These are phyloP conservation scores for Vinca major DNA, from an alignment of 305 asterid species.

Conservation along the genomic window DNA sequence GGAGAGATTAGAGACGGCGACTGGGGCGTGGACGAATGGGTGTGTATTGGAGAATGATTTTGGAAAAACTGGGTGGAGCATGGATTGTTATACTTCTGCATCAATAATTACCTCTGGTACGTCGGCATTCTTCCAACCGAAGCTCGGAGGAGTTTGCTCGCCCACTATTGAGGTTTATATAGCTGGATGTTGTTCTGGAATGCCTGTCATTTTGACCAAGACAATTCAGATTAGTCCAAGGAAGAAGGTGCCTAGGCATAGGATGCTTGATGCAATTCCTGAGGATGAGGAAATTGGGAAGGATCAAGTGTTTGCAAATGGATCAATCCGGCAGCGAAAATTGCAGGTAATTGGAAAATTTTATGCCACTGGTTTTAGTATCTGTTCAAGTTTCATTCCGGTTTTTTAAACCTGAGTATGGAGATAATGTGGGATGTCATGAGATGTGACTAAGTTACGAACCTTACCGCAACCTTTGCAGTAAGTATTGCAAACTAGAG, in stretches of 20 bases:
- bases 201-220: constrained; percentile 67
- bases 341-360: constrained; percentile 29
- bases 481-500: no score
- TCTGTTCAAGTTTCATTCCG: background rate
- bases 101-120: constrained; percentile 32
- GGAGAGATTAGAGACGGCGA: constrained; percentile 39
- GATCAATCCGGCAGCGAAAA: constrained; percentile 39
- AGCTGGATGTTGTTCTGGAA: constrained; percentile 79
- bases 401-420: background rate
- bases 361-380: background rate
- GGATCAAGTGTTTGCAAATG: constrained; percentile 31
- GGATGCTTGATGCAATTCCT: constrained; percentile 59
- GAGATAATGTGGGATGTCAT: no score
- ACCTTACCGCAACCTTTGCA: no score
- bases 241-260: constrained; percentile 43
- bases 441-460: no score
- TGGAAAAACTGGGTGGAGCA: constrained; percentile 51
- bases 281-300: constrained; percentile 66
- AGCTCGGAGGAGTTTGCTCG: constrained; percentile 32
- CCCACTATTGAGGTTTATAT: constrained; percentile 72
- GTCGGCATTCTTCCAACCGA: constrained; percentile 41
- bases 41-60: constrained; percentile 26
- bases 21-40: constrained; percentile 35
- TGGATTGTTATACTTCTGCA: constrained; percentile 52
- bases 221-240: constrained; percentile 59